Percentiles rank a stretch among this genome's conserved stretches.
Conservation (phyloP, 306 rosid species). For the Vigna unguiculata region DNA sequence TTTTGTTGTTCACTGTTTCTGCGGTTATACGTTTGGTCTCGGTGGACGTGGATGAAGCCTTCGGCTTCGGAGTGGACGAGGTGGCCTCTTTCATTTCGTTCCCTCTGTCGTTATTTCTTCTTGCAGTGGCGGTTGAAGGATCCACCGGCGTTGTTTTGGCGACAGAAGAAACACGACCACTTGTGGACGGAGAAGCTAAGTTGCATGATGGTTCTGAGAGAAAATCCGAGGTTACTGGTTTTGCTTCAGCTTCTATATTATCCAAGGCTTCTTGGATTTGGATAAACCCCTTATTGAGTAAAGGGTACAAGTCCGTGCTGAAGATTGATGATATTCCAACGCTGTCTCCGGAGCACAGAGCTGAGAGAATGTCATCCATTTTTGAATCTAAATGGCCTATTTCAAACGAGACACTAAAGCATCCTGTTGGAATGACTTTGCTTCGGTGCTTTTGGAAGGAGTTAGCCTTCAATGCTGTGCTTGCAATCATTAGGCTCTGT, state of each 20-base stretch:
- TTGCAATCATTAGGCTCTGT: constrained; percentile 58
- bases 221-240: constrained; percentile 56
- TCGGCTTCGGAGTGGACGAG: constrained; percentile 55
- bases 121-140: constrained; percentile 56
- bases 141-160: constrained; percentile 60
- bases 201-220: constrained; percentile 15
- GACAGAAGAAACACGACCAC: constrained; percentile 44
- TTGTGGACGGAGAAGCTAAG: constrained; percentile 34
- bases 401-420: constrained; percentile 52
- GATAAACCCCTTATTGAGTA: constrained; percentile 74
- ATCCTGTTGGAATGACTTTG: constrained; percentile 67
- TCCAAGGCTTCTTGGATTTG: constrained; percentile 75
- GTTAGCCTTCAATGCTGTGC: constrained; percentile 63
- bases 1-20: constrained; percentile 56
- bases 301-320: constrained; percentile 68
- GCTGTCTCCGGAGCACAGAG: constrained; percentile 69
- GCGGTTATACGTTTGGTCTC: constrained; percentile 60
- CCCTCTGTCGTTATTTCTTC: constrained; percentile 59
- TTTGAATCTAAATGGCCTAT: constrained; percentile 77
- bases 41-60: constrained; percentile 9
- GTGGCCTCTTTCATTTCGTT: constrained; percentile 53
- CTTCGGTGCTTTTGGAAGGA: constrained; percentile 77
- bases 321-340: constrained; percentile 65
- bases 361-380: constrained; percentile 55
- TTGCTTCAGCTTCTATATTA: constrained; percentile 72